Conservation (phyloP, 2,329 filamentous ascomycete genomes). For the Fusarium anthophilum region DNA sequence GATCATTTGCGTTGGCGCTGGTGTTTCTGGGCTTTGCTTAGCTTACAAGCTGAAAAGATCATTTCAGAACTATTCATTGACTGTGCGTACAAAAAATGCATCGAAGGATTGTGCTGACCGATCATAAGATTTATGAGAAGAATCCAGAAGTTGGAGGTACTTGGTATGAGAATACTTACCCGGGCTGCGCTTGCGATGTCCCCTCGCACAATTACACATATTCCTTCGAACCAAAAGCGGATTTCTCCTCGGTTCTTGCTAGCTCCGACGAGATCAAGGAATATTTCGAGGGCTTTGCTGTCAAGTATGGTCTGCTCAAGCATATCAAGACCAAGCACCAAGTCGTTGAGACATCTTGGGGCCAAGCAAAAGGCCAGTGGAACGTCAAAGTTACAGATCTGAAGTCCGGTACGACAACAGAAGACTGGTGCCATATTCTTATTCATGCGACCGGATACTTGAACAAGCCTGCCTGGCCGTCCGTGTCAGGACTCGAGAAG, state of each 20-base stretch:
- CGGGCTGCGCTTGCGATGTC: conserved; percentile 7
- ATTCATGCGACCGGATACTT: conserved; percentile 17
- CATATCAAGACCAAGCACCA: not conserved
- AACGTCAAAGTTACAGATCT: not conserved
- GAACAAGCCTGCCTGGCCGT: conserved; percentile 12
- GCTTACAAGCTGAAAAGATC: conserved; percentile 10
- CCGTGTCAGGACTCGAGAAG: not conserved
- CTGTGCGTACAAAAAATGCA: not conserved
- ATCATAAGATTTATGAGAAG: conserved; percentile 6
- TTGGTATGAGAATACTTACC: conserved; percentile 10
- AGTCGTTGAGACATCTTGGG: not conserved
- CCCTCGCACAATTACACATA: conserved; percentile 9
- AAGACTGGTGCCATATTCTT: conserved; percentile 12
- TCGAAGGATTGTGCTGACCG: accelerated
- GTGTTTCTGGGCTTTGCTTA: conserved; percentile 16
- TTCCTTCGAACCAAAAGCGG: conserved; percentile 16
- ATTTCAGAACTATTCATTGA: conserved; percentile 5
- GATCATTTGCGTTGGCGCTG: conserved; percentile 19
- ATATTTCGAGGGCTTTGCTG: not conserved
- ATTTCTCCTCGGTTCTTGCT: not conserved
- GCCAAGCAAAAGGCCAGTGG: conserved; percentile 4
- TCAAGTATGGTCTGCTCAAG: not conserved
- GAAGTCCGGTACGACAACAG: not conserved
- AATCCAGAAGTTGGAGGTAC: not conserved
- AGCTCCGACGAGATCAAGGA: not conserved